A percentile compares a stretch with the other conserved stretches of the same genome.
phyloP scores from a whole-genome alignment of 2,329 filamentous ascomycete species.

The Exophiala sp. region DNA sequence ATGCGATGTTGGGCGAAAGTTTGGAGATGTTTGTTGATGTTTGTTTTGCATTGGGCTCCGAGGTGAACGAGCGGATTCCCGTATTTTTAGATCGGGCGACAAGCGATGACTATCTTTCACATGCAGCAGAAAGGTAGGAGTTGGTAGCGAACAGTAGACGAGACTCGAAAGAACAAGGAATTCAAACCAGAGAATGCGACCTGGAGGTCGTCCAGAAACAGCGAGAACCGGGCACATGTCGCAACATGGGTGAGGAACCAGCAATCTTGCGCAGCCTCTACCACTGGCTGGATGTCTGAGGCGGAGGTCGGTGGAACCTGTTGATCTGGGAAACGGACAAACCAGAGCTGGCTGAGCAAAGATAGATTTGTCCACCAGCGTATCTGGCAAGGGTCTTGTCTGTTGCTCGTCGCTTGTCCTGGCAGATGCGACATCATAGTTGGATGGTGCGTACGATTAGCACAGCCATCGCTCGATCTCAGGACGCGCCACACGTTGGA shows the following conservation, averaged over 20 bases:
- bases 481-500: not conserved
- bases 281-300: constrained; percentile 8
- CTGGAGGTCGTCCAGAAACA: not conserved
- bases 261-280: constrained; percentile 12
- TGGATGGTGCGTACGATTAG: not conserved
- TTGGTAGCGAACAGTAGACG: not conserved
- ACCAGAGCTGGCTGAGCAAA: not conserved
- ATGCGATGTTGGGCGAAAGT: not conserved
- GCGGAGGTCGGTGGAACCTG: constrained; percentile 1
- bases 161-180: not conserved
- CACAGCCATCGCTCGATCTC: not conserved
- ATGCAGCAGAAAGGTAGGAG: too few species aligned
- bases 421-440: not conserved
- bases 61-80: not conserved
- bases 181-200: not conserved
- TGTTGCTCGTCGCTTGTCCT: not conserved
- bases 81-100: too few species aligned
- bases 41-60: constrained; percentile 9
- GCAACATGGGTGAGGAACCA: constrained; percentile 1
- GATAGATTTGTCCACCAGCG: not conserved
- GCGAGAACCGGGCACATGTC: constrained; percentile 8
- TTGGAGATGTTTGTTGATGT: constrained; percentile 1
- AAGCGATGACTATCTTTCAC: too few species aligned
- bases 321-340: constrained; percentile 6
- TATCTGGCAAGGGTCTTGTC: not conserved